Percentiles rank a stretch among this genome's conserved stretches.
phyloP scores from a whole-genome alignment of 2,329 filamentous ascomycete species.

The Claviceps pazoutovae region DNA sequence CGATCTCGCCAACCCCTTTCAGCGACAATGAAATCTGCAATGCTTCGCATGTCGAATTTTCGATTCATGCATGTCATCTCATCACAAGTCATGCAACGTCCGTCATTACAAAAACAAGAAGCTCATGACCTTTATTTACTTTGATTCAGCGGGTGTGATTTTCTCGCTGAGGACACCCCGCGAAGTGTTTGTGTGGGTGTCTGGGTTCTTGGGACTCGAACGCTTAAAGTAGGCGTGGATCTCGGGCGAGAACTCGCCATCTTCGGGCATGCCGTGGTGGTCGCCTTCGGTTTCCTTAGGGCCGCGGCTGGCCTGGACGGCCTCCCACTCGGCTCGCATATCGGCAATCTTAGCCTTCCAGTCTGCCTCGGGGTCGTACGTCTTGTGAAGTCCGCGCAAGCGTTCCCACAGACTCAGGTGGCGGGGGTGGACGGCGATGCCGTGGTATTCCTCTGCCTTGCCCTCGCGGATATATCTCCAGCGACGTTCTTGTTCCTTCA shows the following conservation, averaged over 20 bases:
- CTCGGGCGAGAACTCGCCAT: conserved; percentile 37
- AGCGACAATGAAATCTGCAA: too few species aligned
- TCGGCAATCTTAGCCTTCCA: conserved; percentile 75
- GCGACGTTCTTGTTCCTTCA: conserved; percentile 92
- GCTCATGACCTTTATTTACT: background rate
- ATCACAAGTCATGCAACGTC: too few species aligned
- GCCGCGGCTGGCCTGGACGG: conserved; percentile 30
- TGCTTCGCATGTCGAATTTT: too few species aligned
- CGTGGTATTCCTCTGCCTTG: conserved; percentile 72
- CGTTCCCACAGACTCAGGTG: conserved; percentile 86
- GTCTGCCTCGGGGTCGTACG: conserved; percentile 72
- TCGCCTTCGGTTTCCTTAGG: conserved; percentile 33
- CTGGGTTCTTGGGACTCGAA: conserved; percentile 18
- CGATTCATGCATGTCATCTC: too few species aligned
- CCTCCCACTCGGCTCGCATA: conserved; percentile 53
- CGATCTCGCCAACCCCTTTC: too few species aligned
- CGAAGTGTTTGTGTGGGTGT: background rate
- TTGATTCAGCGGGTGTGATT: conserved; percentile 4
- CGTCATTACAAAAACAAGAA: background rate
- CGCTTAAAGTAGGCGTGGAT: conserved; percentile 41
- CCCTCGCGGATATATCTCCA: conserved; percentile 78
- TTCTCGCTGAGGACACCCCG: conserved; percentile 18
- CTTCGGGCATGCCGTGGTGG: conserved; percentile 23
- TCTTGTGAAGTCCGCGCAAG: conserved; percentile 60
- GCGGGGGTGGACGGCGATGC: conserved; percentile 77